Percentiles rank a stretch among this genome's conserved stretches.
These are phyloP conservation scores for Elongisporangium undulatum DNA, from an alignment of 352 stramenopile genomes.

Conservation along the genomic window DNA sequence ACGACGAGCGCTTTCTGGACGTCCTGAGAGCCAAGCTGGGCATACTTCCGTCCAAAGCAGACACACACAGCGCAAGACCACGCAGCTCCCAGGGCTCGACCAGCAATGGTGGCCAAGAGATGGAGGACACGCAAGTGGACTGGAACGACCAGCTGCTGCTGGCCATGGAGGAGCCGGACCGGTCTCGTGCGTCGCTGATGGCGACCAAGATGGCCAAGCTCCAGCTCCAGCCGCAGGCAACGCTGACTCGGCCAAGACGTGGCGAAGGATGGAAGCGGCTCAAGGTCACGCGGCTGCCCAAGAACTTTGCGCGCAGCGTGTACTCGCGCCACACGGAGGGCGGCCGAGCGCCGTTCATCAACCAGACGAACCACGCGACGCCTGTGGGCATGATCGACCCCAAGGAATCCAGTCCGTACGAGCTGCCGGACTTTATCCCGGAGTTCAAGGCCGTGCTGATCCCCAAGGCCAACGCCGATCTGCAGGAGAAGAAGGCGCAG, in stretches of 20 bases:
- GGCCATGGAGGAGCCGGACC: constrained; percentile 47
- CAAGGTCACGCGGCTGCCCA: constrained; percentile 43
- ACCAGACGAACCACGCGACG: constrained; percentile 57
- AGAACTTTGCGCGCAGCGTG: constrained; percentile 56
- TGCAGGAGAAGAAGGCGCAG: constrained; percentile 58
- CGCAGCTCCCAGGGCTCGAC: constrained; percentile 9
- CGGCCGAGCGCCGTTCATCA: constrained; percentile 56
- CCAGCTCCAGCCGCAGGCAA: constrained; percentile 23
- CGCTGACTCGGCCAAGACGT: constrained; percentile 12
- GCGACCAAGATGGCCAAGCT: constrained; percentile 58
- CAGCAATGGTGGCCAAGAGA: constrained; percentile 13
- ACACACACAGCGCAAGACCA: constrained; percentile 6
- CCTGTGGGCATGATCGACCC: constrained; percentile 71
- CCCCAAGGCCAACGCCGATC: constrained; percentile 37
- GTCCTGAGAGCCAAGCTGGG: constrained; percentile 59
- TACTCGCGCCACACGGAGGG: constrained; percentile 51
- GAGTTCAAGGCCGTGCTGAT: constrained; percentile 60
- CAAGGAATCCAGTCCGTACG: constrained; percentile 49
- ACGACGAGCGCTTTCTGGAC: constrained; percentile 57
- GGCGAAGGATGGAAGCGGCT: constrained; percentile 77
- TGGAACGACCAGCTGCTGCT: constrained; percentile 34
- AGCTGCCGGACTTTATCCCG: constrained; percentile 51
- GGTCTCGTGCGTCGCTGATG: constrained; percentile 40
- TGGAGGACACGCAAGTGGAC: constrained; percentile 32
- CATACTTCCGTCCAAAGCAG: constrained; percentile 11